Percentiles rank a stretch among this genome's conserved stretches.
Conservation (phyloP, 495 filamentous ascomycete species). For the Annulohypoxylon stygium region DNA sequence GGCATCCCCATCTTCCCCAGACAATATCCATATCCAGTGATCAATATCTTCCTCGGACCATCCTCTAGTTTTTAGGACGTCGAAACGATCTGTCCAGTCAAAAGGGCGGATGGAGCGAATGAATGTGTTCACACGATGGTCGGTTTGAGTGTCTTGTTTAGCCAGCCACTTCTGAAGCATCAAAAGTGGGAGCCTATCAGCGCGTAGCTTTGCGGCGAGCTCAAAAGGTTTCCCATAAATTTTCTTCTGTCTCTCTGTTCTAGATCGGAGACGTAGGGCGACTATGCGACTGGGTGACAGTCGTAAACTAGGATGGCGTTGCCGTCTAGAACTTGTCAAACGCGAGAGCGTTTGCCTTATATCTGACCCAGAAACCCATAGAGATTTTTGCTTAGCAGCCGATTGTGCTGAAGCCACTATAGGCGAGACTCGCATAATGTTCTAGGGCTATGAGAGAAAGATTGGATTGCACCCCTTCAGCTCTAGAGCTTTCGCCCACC, state of each 20-base stretch:
- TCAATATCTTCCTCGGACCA: slow-evolving; percentile 48
- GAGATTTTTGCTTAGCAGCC: slow-evolving; percentile 1
- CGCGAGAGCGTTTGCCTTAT: slow-evolving; percentile 41
- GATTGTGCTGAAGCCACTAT: slow-evolving; percentile 9
- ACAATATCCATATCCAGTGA: slow-evolving; percentile 61
- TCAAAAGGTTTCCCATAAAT: slow-evolving; percentile 29
- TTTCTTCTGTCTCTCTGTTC: slow-evolving; percentile 32
- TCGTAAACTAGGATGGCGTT: slow-evolving; percentile 31
- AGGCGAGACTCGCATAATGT: slow-evolving; percentile 17
- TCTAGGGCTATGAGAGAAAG: background rate
- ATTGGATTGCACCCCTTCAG: background rate
- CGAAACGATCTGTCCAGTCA: slow-evolving; percentile 51
- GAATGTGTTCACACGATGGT: slow-evolving; percentile 21
- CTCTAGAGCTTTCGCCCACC: slow-evolving; percentile 7
- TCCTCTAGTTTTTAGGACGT: slow-evolving; percentile 43
- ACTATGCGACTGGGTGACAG: slow-evolving; percentile 43
- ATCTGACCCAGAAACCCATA: slow-evolving; percentile 16
- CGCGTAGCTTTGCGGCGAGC: slow-evolving; percentile 25
- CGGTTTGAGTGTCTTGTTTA: slow-evolving; percentile 42
- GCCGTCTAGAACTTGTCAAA: slow-evolving; percentile 31
- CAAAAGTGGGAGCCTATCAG: slow-evolving; percentile 51
- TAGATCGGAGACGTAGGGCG: slow-evolving; percentile 37
- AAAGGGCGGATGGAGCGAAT: slow-evolving; percentile 40
- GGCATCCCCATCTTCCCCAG: slow-evolving; percentile 50
- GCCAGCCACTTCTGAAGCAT: slow-evolving; percentile 52